Base-by-base conservation (phyloP, 192 early-diverging fungal species). In the Funneliformis geosporum region DNA sequence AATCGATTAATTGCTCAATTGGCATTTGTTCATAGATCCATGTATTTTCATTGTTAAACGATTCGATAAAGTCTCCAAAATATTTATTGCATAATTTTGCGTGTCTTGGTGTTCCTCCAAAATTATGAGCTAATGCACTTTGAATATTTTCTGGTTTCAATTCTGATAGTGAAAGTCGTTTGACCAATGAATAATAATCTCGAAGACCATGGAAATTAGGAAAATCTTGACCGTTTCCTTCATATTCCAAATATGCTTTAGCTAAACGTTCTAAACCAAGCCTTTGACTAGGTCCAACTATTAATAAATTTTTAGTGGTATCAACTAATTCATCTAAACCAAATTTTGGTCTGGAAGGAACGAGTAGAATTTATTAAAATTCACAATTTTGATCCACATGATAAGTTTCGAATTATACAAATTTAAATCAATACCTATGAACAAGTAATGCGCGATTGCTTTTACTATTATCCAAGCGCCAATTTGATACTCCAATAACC, bases 401-500 rank as follows among this genome's bases (percentile, higher is more conserved):
- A 2, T 33, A 33, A 33, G 33, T 33, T 33, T 33, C 33, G 33
- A 33, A n/a, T n/a, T n/a, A n/a, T n/a, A n/a, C n/a, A n/a, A 33
- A 33, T 33, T 33, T 33, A 33, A 33, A 33, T 33, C 33, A 0
- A 33, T 33, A 27, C 73, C 78, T 43, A 67, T 43, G 27, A 40
- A 50, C 28, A 50, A 50, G 47, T 16, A 50, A 16, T 50, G 47
- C 47, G 14, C 47, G 47, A 18, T 5, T 50, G 18, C 25, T 76
- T 68, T 79, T 79, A 55, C 78, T 79, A 72, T 60, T 72, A 50
- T 79, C 78, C 1, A 72, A n/a, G 14, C 78, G 65, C 78, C 78
- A 79, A 79, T 73, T 79, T 16, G 73, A 76, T 18, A 73, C 72
- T 42, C 78, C 78, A 23, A 79, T 79, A 0, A 79, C 78, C 10